These are phyloP conservation scores for Exophiala dermatitidis DNA, from an alignment of 2,329 filamentous ascomycete genomes.

Conservation along the genomic window DNA sequence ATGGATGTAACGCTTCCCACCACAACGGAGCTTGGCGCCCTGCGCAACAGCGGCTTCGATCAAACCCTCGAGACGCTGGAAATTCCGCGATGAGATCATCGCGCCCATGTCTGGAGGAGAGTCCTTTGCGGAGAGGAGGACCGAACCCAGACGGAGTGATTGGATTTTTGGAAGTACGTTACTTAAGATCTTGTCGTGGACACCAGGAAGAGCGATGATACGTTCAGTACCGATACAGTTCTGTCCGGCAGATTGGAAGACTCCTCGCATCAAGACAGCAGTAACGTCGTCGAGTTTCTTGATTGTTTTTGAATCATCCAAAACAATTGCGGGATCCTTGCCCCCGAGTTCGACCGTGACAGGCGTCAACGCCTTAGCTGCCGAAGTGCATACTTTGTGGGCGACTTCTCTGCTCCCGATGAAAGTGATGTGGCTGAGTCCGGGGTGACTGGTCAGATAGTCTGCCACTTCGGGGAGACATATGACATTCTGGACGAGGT, in stretches of 20 bases:
- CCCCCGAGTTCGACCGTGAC: slow-evolving; percentile 87
- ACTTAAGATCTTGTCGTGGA: slow-evolving; percentile 66
- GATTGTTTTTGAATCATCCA: slow-evolving; percentile 62
- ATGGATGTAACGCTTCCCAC: slow-evolving; percentile 66
- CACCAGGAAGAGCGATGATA: slow-evolving; percentile 68
- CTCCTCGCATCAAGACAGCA: slow-evolving; percentile 80
- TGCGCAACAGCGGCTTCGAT: slow-evolving; percentile 68
- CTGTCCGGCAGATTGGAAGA: slow-evolving; percentile 82
- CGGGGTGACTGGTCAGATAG: slow-evolving; percentile 75
- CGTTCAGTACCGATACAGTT: slow-evolving; percentile 98
- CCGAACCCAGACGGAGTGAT: slow-evolving; percentile 66
- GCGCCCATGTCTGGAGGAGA: slow-evolving; percentile 67
- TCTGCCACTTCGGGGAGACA: slow-evolving; percentile 82
- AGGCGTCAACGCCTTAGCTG: slow-evolving; percentile 78
- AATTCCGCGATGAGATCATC: slow-evolving; percentile 73
- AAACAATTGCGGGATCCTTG: slow-evolving; percentile 84
- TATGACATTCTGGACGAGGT: slow-evolving; percentile 74
- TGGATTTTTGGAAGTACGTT: slow-evolving; percentile 67
- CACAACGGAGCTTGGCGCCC: slow-evolving; percentile 74
- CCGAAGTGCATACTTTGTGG: slow-evolving; percentile 77
- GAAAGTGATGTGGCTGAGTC: slow-evolving; percentile 85
- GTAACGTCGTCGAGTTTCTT: slow-evolving; percentile 61
- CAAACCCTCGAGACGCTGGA: slow-evolving; percentile 66
- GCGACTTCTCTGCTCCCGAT: slow-evolving; percentile 86
- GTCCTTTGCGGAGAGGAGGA: slow-evolving; percentile 42